Conservation (phyloP, 148 eudicot genomes). For the Mesembryanthemum crystallinum region DNA sequence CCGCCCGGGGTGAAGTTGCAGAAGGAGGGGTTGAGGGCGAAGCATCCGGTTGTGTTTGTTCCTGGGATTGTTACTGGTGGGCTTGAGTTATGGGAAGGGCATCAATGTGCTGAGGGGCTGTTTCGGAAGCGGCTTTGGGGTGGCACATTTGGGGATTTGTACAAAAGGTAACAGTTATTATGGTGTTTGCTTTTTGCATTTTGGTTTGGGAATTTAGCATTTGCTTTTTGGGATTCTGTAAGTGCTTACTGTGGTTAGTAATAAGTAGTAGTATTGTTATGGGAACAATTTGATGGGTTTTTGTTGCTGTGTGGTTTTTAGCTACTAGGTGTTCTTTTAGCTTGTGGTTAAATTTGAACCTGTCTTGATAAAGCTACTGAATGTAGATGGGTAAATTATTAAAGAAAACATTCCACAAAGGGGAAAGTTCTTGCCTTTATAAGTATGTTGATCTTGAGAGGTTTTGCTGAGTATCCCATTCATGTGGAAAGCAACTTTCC, state of each 20-base stretch:
- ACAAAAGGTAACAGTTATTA: constrained; percentile 52
- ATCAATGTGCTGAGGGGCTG: constrained; percentile 72
- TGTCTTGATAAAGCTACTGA: background rate
- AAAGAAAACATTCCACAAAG: background rate
- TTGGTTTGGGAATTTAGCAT: background rate
- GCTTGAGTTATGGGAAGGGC: constrained; percentile 94
- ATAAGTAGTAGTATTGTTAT: background rate
- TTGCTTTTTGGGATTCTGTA: too few relatives aligned
- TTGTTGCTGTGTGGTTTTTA: background rate
- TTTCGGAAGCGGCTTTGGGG: constrained; percentile 89
- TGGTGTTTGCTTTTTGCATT: background rate
- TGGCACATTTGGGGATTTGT: constrained; percentile 89
- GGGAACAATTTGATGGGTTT: background rate
- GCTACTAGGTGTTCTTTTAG: too few relatives aligned
- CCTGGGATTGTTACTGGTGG: constrained; percentile 98
- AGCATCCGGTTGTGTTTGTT: constrained; percentile 92
- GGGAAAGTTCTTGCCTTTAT: background rate
- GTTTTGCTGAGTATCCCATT: background rate
- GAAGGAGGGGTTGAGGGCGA: constrained; percentile 60
- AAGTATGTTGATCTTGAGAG: background rate
- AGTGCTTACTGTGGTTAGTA: background rate
- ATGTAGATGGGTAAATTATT: background rate
- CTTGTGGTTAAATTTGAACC: too few relatives aligned
- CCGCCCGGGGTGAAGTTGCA: constrained; percentile 73
- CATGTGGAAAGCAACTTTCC: background rate